Base-by-base conservation (phyloP, 2,329 filamentous ascomycete species). In the Ophiocordyceps australis region DNA sequence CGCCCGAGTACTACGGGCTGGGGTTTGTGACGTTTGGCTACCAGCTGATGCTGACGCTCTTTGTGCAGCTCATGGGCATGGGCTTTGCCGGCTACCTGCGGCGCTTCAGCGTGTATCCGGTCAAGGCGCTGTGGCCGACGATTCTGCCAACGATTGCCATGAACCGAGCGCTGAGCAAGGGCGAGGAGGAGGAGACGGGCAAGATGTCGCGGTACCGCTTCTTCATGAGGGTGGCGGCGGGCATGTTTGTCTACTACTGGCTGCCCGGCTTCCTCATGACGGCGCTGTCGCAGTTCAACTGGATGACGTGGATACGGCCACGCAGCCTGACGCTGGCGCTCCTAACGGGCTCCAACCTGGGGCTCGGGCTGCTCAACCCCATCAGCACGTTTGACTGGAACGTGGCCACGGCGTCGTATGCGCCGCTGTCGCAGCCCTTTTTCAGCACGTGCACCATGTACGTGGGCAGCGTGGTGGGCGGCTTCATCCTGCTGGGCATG, bases 271-370 rank as follows among this genome's bases (percentile, higher is more conserved):
- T 52, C 33, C 42, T 65, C 20, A 65, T 63, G 35, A 45, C 42
- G 5, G 58, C 55, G 10, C 35, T 67, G 15, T 43, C 50, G 5
- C 40, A 49, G 17, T 67, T 69, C 40, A 61, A 53, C 41, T 69
- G 62, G 59, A 54, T 66, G 31, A 56, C 58, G 0, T 69, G 62
- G 62, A 67, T 68, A 27, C 44, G 54, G 0, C 61, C 62, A 0
- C 33, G 46, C 9, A 58, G 57, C 30, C 39, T 48, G 19, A 43
- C 40, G 12, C 38, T 59, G 25, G 49, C 44, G 22, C 45, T 49
- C 9, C 39, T 59, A 24, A 53, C 52, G 7, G 57, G 57, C 3
- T 50, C 47, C n/a, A 43, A 43, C n/a, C 43, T 47, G 13, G 57
- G 57, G 5, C 31, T 55, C 12, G 52, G 52, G 10, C 23, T 37